These are phyloP conservation scores for Sinapis alba DNA, from an alignment of 441 rosid species.

Conservation along the genomic window DNA sequence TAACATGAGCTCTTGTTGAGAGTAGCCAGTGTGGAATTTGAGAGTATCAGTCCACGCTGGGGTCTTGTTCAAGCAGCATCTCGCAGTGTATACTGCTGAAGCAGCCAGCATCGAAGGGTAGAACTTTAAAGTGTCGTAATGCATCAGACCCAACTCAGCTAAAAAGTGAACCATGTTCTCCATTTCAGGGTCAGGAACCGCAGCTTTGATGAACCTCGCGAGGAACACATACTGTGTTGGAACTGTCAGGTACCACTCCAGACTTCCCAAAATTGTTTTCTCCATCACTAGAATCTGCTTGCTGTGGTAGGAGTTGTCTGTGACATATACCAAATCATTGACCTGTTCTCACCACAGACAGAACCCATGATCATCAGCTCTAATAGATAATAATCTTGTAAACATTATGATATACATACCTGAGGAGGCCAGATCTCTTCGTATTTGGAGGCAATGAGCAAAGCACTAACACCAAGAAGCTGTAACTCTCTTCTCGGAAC, in stretches of 20 bases:
- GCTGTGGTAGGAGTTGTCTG: constrained; percentile 62
- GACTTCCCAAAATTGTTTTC: constrained; percentile 69
- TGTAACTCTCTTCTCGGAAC: constrained; percentile 76
- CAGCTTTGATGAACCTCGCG: constrained; percentile 77
- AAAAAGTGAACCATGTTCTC: constrained; percentile 81
- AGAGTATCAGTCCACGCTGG: constrained; percentile 81
- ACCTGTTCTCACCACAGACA: constrained; percentile 44
- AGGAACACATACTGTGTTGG: constrained; percentile 87
- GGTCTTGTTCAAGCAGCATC: constrained; percentile 52
- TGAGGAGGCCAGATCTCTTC: constrained; percentile 98
- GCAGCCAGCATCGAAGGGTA: constrained; percentile 84
- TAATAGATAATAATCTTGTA: background rate
- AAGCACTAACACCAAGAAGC: constrained; percentile 76
- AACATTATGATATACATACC: constrained; percentile 31
- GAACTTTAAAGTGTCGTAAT: constrained; percentile 54
- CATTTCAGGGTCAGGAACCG: constrained; percentile 56
- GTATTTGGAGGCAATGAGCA: constrained; percentile 81
- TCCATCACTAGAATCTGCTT: constrained; percentile 77
- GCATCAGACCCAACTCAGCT: constrained; percentile 79
- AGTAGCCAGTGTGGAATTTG: constrained; percentile 67
- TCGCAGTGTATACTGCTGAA: constrained; percentile 84
- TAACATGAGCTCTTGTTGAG: constrained; percentile 65
- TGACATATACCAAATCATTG: constrained; percentile 70
- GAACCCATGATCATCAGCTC: background rate
- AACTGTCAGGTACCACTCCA: constrained; percentile 85